Base-by-base conservation (phyloP, 83 land plant genomes). In the Isoetes engelmannii region DNA sequence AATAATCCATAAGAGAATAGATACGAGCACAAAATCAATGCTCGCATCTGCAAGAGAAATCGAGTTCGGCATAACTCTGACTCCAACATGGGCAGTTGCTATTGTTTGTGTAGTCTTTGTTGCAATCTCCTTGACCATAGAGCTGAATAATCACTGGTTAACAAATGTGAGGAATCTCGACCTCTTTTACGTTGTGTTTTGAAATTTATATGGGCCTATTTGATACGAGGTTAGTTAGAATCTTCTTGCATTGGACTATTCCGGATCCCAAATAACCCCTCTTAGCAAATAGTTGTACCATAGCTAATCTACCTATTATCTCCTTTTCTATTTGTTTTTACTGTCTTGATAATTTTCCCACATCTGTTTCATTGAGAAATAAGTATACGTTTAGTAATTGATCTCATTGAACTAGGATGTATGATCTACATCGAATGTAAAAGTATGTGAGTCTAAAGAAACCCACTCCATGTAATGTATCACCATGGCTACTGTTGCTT, bases 61-160 rank as follows among this genome's bases (percentile, higher is more conserved):
- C 55, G 63, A 71, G 72, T 48, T 85, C 48, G 80, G 88, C 0
- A 54, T 87, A 79, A 85, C 84, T 5, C 61, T 84, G 47, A 87
- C 88, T 0, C 90, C 90, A 20, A 87, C 90, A 7, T 87, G 90
- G 90, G 85, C 90, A 21, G 90, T 87, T 46, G 87, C 90, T 6
- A 55, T 80, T 10, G 90, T 87, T 20, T 69, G 85, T 41, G 80
- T 85, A 1, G 73, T 78, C 21, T 82, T 87, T 51, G 90, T 87
- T 4, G 77, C 60, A 6, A 79, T 87, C 70, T 87, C 90, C 2
- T 58, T 85, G 80, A 48, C 80, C 20, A 84, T 84, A 17, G 90
- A 87, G 79, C 88, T 84, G 9, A 84, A 85, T 20, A 87, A 82
- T 51, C 85, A 87, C 64, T 78, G 84, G 0, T 53, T 87, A 43